Evolutionary conservation across 2,329 filamentous ascomycete species (phyloP), one percentile per base, ranked within the genome.

Genomic region (Seiridium unicorne): DNA sequence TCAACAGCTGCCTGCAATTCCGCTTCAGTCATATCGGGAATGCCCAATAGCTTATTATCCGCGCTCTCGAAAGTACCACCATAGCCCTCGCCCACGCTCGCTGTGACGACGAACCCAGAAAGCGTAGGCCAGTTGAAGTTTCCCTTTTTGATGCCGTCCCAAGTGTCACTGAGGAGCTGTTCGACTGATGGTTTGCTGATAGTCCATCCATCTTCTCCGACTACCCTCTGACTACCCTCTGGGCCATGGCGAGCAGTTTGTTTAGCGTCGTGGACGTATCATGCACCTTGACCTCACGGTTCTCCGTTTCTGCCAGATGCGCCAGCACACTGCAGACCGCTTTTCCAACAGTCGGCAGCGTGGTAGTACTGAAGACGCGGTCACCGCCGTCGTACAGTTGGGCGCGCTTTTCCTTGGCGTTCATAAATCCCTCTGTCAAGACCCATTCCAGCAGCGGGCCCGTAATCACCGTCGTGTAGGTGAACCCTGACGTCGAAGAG

Each of bases 401-500:
- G 1, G 77, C 79, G 0, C 48, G 57, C 34, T 47, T 56, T 10
- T 47, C 13, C 6, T 18, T 42, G 10, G 56, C 38, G 26, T 36
- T 31, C 8, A 55, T 9, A 11, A 87, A 81, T 2, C 72, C 72
- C 1, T 70, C 49, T 62, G 69, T 44, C 4, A 80, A 54, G 6
- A 76, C 77, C 84, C 82, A 88, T 68, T 89, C 87, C 59, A 89
- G 79, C 71, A 89, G 89, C 0, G 76, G 70, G 0, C 81, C 81
- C 57, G 77, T 84, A 31, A 80, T 74, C 1, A 89, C 70, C n/a
- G 76, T 74, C 0, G 83, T 87, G 76, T 87, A 89, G 13, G 79
- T 75, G 74, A 88, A 69, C 18, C 18, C 18, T 26, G 18, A 26
- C 42, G 69, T 61, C 53, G 74, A 69, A 46, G 74, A 70, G 65